Conservation (phyloP, 108 stramenopile genomes). For the Skeletonema potamos region DNA sequence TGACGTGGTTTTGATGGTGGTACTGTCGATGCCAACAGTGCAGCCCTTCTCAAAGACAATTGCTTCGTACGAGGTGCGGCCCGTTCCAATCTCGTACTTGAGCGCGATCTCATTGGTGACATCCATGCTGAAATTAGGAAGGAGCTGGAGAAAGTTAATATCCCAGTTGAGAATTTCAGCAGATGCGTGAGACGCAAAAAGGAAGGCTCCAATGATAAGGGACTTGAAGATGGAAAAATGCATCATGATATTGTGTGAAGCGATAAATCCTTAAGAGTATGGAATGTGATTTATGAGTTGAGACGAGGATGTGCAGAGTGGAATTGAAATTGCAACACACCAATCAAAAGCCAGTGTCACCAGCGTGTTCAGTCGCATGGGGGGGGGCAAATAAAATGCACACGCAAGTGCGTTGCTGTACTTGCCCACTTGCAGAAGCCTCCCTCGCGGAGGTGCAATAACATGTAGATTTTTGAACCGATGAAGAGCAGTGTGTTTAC, state of each 20-base stretch:
- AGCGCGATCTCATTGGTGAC: conserved; percentile 11
- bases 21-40: conserved; percentile 17
- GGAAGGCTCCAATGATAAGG: conserved; percentile 2
- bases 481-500: too few species aligned
- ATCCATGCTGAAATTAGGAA: conserved; percentile 12
- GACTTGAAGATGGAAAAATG: conserved; percentile 2
- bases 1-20: conserved; percentile 5
- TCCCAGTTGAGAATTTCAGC: conserved; percentile 37
- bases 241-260: background rate
- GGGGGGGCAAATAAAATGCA: too few species aligned
- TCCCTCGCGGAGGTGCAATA: too few species aligned
- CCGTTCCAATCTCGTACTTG: conserved; percentile 10
- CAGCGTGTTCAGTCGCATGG: too few species aligned
- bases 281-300: too few species aligned
- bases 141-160: conserved; percentile 16
- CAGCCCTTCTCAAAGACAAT: conserved; percentile 31
- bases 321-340: too few species aligned
- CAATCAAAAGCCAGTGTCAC: too few species aligned
- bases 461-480: too few species aligned
- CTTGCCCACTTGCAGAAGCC: too few species aligned
- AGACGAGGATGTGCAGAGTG: too few species aligned
- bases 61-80: background rate
- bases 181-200: conserved; percentile 3
- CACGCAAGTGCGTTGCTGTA: too few species aligned
- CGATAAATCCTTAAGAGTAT: too few species aligned